These are phyloP conservation scores for Torulaspora franciscae DNA, from an alignment of 805 yeast species.

Conservation along the genomic window DNA sequence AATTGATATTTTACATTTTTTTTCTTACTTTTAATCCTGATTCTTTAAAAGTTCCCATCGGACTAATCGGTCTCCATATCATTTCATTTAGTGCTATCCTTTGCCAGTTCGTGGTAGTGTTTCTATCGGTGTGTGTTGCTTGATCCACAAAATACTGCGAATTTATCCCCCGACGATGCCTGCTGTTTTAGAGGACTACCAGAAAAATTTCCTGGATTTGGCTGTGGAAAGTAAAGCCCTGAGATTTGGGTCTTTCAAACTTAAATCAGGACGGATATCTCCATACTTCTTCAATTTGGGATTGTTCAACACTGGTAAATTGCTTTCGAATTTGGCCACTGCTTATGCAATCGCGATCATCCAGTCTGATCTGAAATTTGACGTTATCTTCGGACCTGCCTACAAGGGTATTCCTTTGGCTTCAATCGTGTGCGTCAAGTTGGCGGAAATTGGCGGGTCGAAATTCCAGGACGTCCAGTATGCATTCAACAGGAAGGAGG, in stretches of 20 bases:
- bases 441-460: constrained; percentile 84
- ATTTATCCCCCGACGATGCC: constrained; percentile 13
- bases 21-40: background rate
- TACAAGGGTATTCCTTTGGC: constrained; percentile 96
- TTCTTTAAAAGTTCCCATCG: background rate
- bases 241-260: constrained; percentile 81
- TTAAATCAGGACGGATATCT: constrained; percentile 89
- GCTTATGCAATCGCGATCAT: constrained; percentile 88
- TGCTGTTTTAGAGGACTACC: constrained; percentile 43
- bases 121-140: background rate
- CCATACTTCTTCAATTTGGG: constrained; percentile 96
- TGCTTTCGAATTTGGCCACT: constrained; percentile 73
- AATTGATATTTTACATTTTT: background rate
- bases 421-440: constrained; percentile 85
- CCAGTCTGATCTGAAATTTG: constrained; percentile 76
- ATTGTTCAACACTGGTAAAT: constrained; percentile 74
- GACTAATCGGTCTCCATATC: background rate
- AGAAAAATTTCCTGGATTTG: constrained; percentile 66
- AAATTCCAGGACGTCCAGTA: constrained; percentile 71
- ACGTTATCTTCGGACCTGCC: constrained; percentile 93
- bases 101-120: constrained; percentile 1
- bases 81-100: background rate
- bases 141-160: background rate
- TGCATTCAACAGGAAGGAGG: constrained; percentile 94
- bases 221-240: constrained; percentile 81